Evolutionary conservation across 176 grass and related monocot genomes (phyloP).

Genomic region (Rhynchospora breviuscula): DNA sequence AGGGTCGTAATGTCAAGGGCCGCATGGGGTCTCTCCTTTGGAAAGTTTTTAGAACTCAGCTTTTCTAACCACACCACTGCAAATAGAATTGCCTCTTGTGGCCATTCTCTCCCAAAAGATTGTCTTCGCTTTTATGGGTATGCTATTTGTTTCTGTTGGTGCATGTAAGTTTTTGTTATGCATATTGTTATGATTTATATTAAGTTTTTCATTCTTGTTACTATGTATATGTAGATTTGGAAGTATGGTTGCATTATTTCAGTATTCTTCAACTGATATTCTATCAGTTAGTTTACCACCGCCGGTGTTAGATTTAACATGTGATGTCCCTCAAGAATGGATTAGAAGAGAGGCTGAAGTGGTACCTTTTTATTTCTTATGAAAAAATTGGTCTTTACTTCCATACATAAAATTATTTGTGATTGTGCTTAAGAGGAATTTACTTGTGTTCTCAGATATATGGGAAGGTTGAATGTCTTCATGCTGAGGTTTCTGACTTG

Average conservation of each 20-base stretch:
- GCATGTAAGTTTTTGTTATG: background rate
- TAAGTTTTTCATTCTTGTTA: constrained; percentile 20
- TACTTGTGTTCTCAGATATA: constrained; percentile 46
- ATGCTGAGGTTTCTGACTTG: constrained; percentile 54
- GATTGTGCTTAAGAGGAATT: background rate
- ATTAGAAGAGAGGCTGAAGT: constrained; percentile 59
- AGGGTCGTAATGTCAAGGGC: constrained; percentile 85
- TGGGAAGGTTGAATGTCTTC: constrained; percentile 46
- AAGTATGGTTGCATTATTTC: constrained; percentile 81
- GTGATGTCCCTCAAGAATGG: constrained; percentile 54
- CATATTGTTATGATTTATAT: constrained; percentile 2
- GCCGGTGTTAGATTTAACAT: constrained; percentile 53
- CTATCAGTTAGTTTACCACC: constrained; percentile 73
- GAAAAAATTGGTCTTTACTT: constrained; percentile 24
- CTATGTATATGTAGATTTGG: constrained; percentile 61
- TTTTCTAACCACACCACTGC: constrained; percentile 84
- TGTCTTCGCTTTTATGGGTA: constrained; percentile 94
- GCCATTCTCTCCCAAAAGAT: constrained; percentile 84
- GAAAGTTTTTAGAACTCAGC: constrained; percentile 92
- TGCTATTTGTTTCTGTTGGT: constrained; percentile 22
- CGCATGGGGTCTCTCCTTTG: constrained; percentile 89
- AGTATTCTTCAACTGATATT: constrained; percentile 67
- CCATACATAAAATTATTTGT: background rate
- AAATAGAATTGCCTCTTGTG: constrained; percentile 77
- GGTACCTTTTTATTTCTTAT: constrained; percentile 38